Base-by-base conservation (phyloP, 2,329 filamentous ascomycete genomes). In the Monosporascus cannonballus region DNA sequence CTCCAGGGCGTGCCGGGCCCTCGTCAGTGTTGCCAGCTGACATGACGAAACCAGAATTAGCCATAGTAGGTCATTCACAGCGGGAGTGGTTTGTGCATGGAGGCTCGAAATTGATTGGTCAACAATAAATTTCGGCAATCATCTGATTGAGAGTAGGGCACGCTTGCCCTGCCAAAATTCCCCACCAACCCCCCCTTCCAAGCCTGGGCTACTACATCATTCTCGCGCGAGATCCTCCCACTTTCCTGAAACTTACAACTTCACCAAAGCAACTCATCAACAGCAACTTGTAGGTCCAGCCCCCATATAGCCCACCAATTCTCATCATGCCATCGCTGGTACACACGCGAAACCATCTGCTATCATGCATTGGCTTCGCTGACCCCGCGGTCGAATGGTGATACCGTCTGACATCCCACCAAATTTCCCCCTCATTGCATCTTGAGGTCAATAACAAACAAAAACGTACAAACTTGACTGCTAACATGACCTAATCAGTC, bases 231-330 rank as follows among this genome's bases (percentile, higher is more conserved):
- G 24, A 38, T 45, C 50, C 50, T 47, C 42, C 50, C 50, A 47
- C 42, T 53, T 64, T 54, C 53, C 63, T 56, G 42, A 52, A 54
- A 49, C 58, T 55, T 64, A 56, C 61, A 62, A 61, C 64, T 64
- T 61, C 64, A 67, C 56, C 62, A 57, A 59, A 62, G 59, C 57
- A 64, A 56, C 64, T 66, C 64, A 64, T 67, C 64, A 53, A 67
- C 61, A 64, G 62, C 64, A 61, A 62, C 55, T 47, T 58, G 64
- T 67, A 63, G 63, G 64, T 66, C 20, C 48, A 49, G 42, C 14
- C 37, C 49, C 20, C 37, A 25, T 47, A 45, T 38, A 38, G 18
- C 17, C 22, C 25, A 14, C 27, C 27, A 30, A 51, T 3, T 7
- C 5, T 36, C 4, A 3, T 27, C 18, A 22, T 24, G 20, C 0